Evolutionary conservation across 2,329 filamentous ascomycete species (phyloP).

Genomic region (Exutisphaerella laricina): DNA sequence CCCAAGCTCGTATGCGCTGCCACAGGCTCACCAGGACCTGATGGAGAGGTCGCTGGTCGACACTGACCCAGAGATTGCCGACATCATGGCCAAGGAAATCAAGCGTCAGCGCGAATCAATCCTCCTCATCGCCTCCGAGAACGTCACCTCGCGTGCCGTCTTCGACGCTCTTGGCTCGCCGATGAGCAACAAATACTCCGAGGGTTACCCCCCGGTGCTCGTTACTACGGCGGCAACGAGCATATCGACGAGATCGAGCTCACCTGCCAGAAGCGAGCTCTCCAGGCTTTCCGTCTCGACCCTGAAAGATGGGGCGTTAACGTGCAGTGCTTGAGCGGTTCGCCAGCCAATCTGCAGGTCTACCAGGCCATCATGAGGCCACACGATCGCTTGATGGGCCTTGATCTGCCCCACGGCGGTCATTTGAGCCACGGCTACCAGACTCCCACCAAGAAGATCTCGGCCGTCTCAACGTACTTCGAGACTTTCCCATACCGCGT

Average conservation of each 20-base stretch:
- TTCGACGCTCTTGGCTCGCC: slow-evolving; percentile 93
- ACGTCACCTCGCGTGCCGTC: slow-evolving; percentile 96
- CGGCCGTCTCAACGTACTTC: slow-evolving; percentile 96
- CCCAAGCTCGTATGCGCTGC: slow-evolving; percentile 54
- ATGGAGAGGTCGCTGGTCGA: slow-evolving; percentile 93
- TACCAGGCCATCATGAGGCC: slow-evolving; percentile 90
- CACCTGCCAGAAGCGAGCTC: slow-evolving; percentile 88
- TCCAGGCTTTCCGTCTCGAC: slow-evolving; percentile 84
- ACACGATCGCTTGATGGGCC: slow-evolving; percentile 93
- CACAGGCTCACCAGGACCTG: slow-evolving; percentile 66
- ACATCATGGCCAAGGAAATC: slow-evolving; percentile 96
- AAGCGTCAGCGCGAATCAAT: slow-evolving; percentile 98
- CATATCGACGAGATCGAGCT: slow-evolving; percentile 96
- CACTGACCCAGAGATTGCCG: slow-evolving; percentile 86
- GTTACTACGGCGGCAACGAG: slow-evolving; percentile 99
- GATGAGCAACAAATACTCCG: slow-evolving; percentile 97
- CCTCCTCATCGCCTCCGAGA: slow-evolving; percentile 97
- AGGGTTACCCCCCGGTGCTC: slow-evolving; percentile 95
- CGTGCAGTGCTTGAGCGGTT: slow-evolving; percentile 85
- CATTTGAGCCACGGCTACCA: slow-evolving; percentile 97
- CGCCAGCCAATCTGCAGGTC: slow-evolving; percentile 70
- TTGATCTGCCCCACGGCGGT: slow-evolving; percentile 93
- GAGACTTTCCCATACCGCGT: slow-evolving; percentile 97
- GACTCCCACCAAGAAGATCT: slow-evolving; percentile 77
- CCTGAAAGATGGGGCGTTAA: slow-evolving; percentile 95